Evolutionary conservation across 176 grass and related monocot species (phyloP).

Genomic region (Hyparrhenia diplandra): DNA sequence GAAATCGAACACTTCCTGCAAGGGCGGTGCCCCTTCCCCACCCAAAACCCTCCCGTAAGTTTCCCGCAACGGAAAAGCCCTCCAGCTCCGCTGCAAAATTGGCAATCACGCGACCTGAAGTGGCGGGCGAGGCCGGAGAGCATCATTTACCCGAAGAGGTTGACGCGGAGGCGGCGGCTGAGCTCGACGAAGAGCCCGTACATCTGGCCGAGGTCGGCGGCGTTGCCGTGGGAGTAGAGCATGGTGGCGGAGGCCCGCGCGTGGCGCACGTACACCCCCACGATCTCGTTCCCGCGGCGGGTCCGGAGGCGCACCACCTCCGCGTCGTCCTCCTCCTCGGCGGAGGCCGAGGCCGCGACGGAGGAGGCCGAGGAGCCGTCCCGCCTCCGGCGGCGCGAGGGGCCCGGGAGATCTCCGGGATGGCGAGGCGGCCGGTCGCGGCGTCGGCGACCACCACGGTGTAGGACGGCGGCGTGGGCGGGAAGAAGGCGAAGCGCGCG

Average conservation of each 20-base stretch:
- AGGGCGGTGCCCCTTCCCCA: background rate
- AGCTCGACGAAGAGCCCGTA: slow-evolving; percentile 66
- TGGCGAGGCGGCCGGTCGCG: slow-evolving; percentile 55
- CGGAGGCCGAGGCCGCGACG: background rate
- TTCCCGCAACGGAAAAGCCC: background rate
- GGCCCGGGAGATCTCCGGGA: slow-evolving; percentile 57
- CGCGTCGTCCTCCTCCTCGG: slow-evolving; percentile 35
- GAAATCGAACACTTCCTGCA: background rate
- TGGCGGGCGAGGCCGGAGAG: background rate
- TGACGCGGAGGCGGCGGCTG: slow-evolving; percentile 58
- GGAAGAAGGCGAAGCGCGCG: slow-evolving; percentile 91
- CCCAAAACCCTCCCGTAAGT: background rate
- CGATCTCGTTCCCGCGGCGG: slow-evolving; percentile 65
- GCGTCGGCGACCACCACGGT: slow-evolving; percentile 59
- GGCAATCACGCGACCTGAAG: background rate
- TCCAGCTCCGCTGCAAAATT: background rate
- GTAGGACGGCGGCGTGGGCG: slow-evolving; percentile 86
- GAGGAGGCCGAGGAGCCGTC: slow-evolving; percentile 26
- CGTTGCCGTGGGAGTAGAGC: slow-evolving; percentile 77
- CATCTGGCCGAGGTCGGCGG: slow-evolving; percentile 70
- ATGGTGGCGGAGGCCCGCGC: slow-evolving; percentile 53
- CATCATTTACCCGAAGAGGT: slow-evolving; percentile 51
- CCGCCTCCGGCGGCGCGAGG: slow-evolving; percentile 35
- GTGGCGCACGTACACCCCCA: slow-evolving; percentile 55
- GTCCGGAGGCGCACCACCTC: slow-evolving; percentile 61